Evolutionary conservation across 345 rosid species (phyloP).

Genomic region (Clausena lansium): DNA sequence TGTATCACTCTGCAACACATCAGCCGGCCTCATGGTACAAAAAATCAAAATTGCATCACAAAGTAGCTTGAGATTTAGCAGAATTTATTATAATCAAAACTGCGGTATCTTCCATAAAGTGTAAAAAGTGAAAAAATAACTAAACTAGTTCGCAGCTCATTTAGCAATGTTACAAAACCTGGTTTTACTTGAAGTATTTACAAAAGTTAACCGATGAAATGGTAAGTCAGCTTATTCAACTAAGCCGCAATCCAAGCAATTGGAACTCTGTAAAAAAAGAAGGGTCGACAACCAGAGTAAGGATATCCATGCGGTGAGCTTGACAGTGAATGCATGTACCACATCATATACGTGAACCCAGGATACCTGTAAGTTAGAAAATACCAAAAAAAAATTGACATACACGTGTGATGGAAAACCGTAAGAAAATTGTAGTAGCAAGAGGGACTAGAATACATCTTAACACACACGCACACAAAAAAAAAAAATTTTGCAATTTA

Average conservation of each 20-base stretch:
- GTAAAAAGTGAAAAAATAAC: neutral
- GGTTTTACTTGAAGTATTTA: neutral
- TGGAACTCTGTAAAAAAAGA: neutral
- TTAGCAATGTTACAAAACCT: neutral
- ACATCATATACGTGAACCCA: constrained; percentile 24
- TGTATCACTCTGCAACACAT: neutral
- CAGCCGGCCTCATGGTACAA: neutral
- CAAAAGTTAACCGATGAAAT: neutral
- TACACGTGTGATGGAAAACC: neutral
- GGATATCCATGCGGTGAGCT: neutral
- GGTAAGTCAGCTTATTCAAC: neutral
- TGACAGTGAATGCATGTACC: neutral
- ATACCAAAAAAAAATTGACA: neutral
- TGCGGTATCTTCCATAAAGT: neutral
- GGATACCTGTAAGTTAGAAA: constrained; percentile 17
- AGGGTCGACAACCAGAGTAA: neutral
- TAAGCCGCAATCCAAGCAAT: neutral
- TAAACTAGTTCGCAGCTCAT: neutral
- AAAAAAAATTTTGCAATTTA: too few species aligned
- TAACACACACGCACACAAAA: neutral
- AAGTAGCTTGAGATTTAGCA: neutral
- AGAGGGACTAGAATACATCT: neutral
- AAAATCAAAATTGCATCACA: neutral
- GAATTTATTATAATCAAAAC: neutral
- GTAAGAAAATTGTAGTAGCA: neutral